phyloP scores from a whole-genome alignment of 2,329 filamentous ascomycete genomes.

The Ramichloridium luteum region DNA sequence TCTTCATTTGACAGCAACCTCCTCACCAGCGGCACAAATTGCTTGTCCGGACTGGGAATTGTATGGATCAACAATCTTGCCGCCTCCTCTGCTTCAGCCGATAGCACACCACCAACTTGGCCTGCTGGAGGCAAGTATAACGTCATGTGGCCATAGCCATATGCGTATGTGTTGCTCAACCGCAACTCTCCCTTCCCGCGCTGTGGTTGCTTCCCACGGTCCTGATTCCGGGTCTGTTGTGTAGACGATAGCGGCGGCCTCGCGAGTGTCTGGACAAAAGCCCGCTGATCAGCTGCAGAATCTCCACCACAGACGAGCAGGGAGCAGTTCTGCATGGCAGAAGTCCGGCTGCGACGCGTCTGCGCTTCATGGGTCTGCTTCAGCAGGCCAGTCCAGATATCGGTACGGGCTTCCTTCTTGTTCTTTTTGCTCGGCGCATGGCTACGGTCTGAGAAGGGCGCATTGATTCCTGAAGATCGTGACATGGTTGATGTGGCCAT shows the following conservation, averaged over 20 bases:
- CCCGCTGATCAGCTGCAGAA: conserved; percentile 20
- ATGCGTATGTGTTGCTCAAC: conserved; percentile 24
- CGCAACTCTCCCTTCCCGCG: conserved; percentile 19
- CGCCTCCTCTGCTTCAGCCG: conserved; percentile 23
- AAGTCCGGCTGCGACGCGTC: conserved; percentile 20
- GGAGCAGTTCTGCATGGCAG: conserved; percentile 20
- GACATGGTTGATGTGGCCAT: too few species aligned
- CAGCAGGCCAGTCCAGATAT: conserved; percentile 25
- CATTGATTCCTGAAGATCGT: too few species aligned
- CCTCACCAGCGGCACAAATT: conserved; percentile 19
- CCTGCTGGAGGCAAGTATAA: conserved; percentile 18
- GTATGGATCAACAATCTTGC: conserved; percentile 23
- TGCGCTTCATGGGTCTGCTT: conserved; percentile 25
- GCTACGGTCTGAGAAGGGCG: conserved; percentile 1
- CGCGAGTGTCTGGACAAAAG: conserved; percentile 17
- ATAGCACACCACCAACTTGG: conserved; percentile 16
- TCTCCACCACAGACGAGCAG: conserved; percentile 22
- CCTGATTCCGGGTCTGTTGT: conserved; percentile 14
- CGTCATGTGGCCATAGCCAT: conserved; percentile 24
- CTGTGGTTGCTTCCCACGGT: conserved; percentile 12
- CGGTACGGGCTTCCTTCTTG: conserved; percentile 20
- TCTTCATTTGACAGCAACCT: conserved; percentile 15
- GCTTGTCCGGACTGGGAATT: conserved; percentile 19
- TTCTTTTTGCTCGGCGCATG: conserved; percentile 7
- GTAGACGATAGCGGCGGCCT: conserved; percentile 19